Evolutionary conservation across 2,329 filamentous ascomycete species (phyloP), one percentile per base, ranked within the genome.

Genomic region (Cordyceps militaris): DNA sequence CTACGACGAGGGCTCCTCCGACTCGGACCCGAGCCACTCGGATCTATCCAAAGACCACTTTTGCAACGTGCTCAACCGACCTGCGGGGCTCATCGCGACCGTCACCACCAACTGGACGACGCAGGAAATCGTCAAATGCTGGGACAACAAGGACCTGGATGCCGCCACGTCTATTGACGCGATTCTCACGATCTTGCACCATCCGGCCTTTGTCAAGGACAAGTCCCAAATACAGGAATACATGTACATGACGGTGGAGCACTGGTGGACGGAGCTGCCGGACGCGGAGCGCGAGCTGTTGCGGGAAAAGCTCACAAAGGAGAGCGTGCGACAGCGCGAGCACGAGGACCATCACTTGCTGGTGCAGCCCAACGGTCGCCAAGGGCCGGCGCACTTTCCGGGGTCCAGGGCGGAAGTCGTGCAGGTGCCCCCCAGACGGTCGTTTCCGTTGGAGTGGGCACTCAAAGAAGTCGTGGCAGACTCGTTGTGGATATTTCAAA

Each of bases 1-100:
- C 81, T 28, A 87, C 86, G 71, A 96, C 70, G 79, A 85, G 9
- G 91, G 91, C 2, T 59, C 57, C 8, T 92, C 89, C 13, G 86
- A 87, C 0, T 82, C 84, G 1, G 84, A 92, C 66, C 87, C 88
- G 2, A 91, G 87, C 1, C 87, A 90, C 71, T 89, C 86, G 1
- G 84, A 90, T 73, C 77, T 90, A n/a, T 87, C 85, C 59, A 90
- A 90, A 70, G 87, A 91, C 61, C 87, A 91, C 66, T 91, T 91
- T 66, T 86, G 85, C 64, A 89, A 90, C 66, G 73, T 88, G 13
- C 74, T 90, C 58, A 68, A 68, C 28, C 62, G 66, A 1, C 66
- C 66, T 2, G 66, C 66, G 0, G 66, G 66, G 0, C 64, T 68
- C 1, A 57, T 68, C 1, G 65, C 66, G 1, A 66, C 66, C 0